These are phyloP conservation scores for Peltaster fructicola DNA, from an alignment of 2,329 filamentous ascomycete genomes.

Conservation along the genomic window DNA sequence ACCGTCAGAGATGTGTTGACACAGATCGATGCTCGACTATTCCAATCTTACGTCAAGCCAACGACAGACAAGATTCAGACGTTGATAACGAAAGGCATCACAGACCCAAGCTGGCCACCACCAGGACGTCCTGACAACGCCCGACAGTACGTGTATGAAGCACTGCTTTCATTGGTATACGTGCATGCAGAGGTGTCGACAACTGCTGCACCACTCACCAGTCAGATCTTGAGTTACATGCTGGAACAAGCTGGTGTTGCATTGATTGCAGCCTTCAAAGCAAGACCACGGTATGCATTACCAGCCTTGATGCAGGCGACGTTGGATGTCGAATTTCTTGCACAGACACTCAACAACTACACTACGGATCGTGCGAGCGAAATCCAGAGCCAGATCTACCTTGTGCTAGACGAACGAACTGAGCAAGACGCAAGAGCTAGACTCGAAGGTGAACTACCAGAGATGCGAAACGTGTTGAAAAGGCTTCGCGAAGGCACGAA, in stretches of 20 bases:
- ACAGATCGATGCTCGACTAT: slow-evolving; percentile 81
- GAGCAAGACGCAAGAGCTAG: slow-evolving; percentile 67
- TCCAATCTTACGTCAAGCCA: slow-evolving; percentile 78
- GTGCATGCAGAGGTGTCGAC: slow-evolving; percentile 50
- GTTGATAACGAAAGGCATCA: slow-evolving; percentile 59
- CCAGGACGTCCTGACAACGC: slow-evolving; percentile 48
- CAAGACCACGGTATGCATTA: slow-evolving; percentile 48
- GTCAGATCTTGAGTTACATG: slow-evolving; percentile 68
- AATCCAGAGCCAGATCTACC: slow-evolving; percentile 77
- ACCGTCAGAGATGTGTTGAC: slow-evolving; percentile 78
- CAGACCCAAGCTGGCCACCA: slow-evolving; percentile 54
- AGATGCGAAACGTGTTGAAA: slow-evolving; percentile 79
- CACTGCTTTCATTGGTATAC: slow-evolving; percentile 68
- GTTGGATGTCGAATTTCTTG: slow-evolving; percentile 89
- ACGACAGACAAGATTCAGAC: slow-evolving; percentile 48
- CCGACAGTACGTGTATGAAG: slow-evolving; percentile 75
- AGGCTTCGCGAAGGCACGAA: slow-evolving; percentile 62
- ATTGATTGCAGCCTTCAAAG: slow-evolving; percentile 64
- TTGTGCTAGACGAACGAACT: slow-evolving; percentile 74
- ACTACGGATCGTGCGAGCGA: slow-evolving; percentile 67
- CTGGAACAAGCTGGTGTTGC: slow-evolving; percentile 65
- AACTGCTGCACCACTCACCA: slow-evolving; percentile 51
- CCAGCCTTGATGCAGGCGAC: slow-evolving; percentile 89
- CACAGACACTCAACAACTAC: slow-evolving; percentile 81
- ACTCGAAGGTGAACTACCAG: slow-evolving; percentile 72